Evolutionary conservation across 2,329 filamentous ascomycete genomes (phyloP).

Genomic region (Neoascochyta sp.): DNA sequence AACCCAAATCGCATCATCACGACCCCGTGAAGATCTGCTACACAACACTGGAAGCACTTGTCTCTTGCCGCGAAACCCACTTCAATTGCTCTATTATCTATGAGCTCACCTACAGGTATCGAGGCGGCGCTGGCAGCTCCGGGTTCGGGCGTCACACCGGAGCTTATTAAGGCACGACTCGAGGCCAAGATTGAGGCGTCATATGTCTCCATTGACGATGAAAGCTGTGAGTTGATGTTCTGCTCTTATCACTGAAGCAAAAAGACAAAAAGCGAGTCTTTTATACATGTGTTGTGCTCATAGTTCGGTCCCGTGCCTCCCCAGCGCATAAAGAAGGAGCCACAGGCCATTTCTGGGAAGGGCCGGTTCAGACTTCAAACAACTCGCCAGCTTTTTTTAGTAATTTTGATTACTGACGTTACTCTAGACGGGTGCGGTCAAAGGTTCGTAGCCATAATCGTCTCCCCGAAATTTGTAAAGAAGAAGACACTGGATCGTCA

Average conservation of each 20-base stretch:
- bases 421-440: slow-evolving; percentile 65
- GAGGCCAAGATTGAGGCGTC: slow-evolving; percentile 66
- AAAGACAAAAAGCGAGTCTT: too few species aligned
- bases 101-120: slow-evolving; percentile 44
- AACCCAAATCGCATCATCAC: slow-evolving; percentile 15
- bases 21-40: slow-evolving; percentile 21
- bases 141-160: slow-evolving; percentile 65
- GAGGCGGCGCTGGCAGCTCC: slow-evolving; percentile 52
- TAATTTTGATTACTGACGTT: too few species aligned
- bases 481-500: slow-evolving; percentile 75
- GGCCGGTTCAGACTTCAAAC: too few species aligned
- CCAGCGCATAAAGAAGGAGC: too few species aligned
- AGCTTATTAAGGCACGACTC: slow-evolving; percentile 65
- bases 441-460: slow-evolving; percentile 67
- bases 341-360: too few species aligned
- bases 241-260: not conserved
- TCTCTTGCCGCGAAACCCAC: slow-evolving; percentile 8
- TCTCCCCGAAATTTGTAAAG: slow-evolving; percentile 51
- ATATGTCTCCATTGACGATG: slow-evolving; percentile 84
- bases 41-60: slow-evolving; percentile 28
- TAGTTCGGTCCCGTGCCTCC: too few species aligned
- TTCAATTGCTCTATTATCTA: slow-evolving; percentile 14
- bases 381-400: too few species aligned
- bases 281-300: not conserved
- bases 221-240: slow-evolving; percentile 64